Percentiles rank a stretch among this genome's conserved stretches.
These are phyloP conservation scores for Cryphonectria parasitica DNA, from an alignment of 2,329 filamentous ascomycete genomes.

Conservation along the genomic window DNA sequence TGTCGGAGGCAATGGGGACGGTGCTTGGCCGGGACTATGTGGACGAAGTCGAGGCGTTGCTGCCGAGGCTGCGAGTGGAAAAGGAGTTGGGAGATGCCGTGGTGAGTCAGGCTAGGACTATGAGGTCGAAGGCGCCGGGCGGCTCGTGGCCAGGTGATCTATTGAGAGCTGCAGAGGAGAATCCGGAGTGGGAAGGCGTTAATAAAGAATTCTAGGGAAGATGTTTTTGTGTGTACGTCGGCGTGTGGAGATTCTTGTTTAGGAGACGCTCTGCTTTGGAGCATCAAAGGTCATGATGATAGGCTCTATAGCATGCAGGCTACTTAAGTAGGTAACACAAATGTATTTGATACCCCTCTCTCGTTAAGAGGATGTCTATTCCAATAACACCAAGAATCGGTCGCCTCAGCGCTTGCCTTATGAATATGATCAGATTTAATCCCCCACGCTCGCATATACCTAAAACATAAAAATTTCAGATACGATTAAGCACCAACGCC, in stretches of 20 bases:
- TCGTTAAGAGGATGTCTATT: slow-evolving; percentile 25
- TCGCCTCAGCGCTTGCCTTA: slow-evolving; percentile 15
- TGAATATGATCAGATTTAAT: slow-evolving; percentile 1
- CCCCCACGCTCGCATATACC: slow-evolving; percentile 24
- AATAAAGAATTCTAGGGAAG: slow-evolving; percentile 32
- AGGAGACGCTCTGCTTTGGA: background rate
- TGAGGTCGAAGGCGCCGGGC: slow-evolving; percentile 32
- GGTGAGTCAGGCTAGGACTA: slow-evolving; percentile 29
- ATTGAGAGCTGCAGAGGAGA: slow-evolving; percentile 30
- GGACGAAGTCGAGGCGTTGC: slow-evolving; percentile 25
- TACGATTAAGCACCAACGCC: slow-evolving; percentile 24
- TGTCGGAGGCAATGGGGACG: background rate
- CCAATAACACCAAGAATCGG: slow-evolving; percentile 17
- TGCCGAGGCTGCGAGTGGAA: slow-evolving; percentile 34
- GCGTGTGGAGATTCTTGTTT: background rate
- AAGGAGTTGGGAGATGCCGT: slow-evolving; percentile 35
- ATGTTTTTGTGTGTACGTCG: too few relatives aligned
- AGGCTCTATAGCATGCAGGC: too few relatives aligned
- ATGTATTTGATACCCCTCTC: slow-evolving; percentile 18
- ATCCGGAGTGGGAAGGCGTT: slow-evolving; percentile 34
- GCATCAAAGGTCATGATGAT: background rate
- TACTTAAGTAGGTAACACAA: background rate
- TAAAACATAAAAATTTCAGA: slow-evolving; percentile 26
- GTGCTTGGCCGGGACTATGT: slow-evolving; percentile 8
- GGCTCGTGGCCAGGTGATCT: slow-evolving; percentile 33